phyloP scores from a whole-genome alignment of 2,329 filamentous ascomycete species.

The Rosellinia necatrix region DNA sequence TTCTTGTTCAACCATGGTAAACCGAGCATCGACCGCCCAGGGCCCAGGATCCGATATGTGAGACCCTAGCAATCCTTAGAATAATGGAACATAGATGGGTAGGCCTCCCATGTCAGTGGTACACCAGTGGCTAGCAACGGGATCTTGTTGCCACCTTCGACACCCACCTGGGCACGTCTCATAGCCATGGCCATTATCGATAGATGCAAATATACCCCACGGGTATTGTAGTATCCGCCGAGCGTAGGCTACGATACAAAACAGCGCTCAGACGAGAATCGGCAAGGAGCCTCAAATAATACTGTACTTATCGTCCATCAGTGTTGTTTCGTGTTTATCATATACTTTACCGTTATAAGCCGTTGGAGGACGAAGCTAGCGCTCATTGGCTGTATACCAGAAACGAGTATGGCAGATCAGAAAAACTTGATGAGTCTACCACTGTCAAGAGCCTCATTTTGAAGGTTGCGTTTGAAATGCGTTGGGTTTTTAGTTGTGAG shows the following conservation, averaged over 20 bases:
- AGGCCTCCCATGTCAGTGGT: background rate
- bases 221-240: too few relatives aligned
- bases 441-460: background rate
- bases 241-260: background rate
- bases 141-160: too few relatives aligned
- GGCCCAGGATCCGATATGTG: background rate
- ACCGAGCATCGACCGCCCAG: background rate
- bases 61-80: background rate
- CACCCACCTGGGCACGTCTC: too few relatives aligned
- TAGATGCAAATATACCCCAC: too few relatives aligned
- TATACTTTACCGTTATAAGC: too few relatives aligned
- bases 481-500: background rate
- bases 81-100: background rate
- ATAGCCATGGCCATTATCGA: too few relatives aligned
- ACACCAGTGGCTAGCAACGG: background rate
- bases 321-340: too few relatives aligned
- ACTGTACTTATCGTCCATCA: background rate
- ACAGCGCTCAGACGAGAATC: background rate
- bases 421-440: background rate
- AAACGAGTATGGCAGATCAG: background rate
- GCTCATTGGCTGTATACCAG: background rate
- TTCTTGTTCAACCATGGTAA: background rate
- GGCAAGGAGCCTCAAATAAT: background rate
- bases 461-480: background rate
- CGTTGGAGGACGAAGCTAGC: too few relatives aligned